phyloP scores from a whole-genome alignment of 345 rosid species.

The Ceriops tagal region DNA sequence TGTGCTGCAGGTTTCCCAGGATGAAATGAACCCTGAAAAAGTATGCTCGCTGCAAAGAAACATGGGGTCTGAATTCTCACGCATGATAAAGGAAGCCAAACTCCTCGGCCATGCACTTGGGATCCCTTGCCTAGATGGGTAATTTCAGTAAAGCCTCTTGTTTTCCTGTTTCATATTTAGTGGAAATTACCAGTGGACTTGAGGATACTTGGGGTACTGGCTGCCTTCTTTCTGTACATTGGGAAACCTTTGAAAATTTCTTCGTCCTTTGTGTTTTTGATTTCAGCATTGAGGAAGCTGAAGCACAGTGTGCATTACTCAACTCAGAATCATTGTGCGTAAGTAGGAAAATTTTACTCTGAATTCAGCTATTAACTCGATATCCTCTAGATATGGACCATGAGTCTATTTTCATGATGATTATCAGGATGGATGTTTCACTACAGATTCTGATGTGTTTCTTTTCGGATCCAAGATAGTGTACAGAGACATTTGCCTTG shows the following conservation, averaged over 20 bases:
- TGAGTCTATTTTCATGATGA: slow-evolving; percentile 12
- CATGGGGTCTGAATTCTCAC: slow-evolving; percentile 88
- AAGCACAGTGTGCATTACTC: slow-evolving; percentile 85
- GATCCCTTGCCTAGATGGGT: slow-evolving; percentile 91
- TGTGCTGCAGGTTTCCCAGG: slow-evolving; percentile 45
- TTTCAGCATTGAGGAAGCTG: slow-evolving; percentile 87
- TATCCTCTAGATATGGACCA: slow-evolving; percentile 6
- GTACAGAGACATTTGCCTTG: slow-evolving; percentile 85
- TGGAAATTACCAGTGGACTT: neutral
- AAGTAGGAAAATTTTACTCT: slow-evolving; percentile 29
- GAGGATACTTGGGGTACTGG: neutral
- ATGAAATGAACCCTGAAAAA: slow-evolving; percentile 39
- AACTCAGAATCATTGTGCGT: slow-evolving; percentile 84
- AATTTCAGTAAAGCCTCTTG: slow-evolving; percentile 12
- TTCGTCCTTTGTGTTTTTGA: slow-evolving; percentile 8
- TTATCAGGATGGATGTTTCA: slow-evolving; percentile 88
- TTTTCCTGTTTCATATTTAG: neutral
- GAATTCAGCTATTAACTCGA: neutral
- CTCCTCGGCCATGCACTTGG: slow-evolving; percentile 72
- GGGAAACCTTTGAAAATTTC: neutral
- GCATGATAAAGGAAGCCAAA: slow-evolving; percentile 85
- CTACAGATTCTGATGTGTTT: slow-evolving; percentile 87
- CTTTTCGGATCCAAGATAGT: slow-evolving; percentile 94
- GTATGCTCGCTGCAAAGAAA: slow-evolving; percentile 66
- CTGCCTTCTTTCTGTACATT: neutral